Base-by-base conservation (phyloP, 805 yeast species). In the Candida pseudofarinosa region DNA sequence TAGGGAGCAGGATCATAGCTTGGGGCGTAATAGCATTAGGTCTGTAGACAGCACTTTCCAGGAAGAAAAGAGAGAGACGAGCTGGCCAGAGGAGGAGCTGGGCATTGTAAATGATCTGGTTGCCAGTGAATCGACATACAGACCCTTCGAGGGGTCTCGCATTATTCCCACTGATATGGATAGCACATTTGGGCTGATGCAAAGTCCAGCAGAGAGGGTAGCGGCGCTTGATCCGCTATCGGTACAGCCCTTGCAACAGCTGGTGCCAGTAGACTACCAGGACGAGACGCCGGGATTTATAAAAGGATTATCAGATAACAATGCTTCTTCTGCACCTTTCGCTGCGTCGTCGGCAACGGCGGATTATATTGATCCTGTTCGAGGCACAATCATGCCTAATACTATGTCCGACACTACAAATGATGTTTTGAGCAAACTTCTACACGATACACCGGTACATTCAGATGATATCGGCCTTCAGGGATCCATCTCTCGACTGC, bases 351-450 rank as follows among this genome's bases (percentile, higher is more conserved):
- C 38, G 28, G 4, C 16, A 18, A 2, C 28, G 15, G 19, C n/a
- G 6, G n/a, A 35, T 18, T 18, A 2, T 13, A 18, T 19, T 35
- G 28, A 19, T 17, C n/a, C 20, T 17, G 23, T n/a, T 4, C 23
- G 12, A 15, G 20, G 18, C 18, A 15, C 33, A 8, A 14, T 20
- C n/a, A 4, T 7, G 19, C 40, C 40, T 19, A 55, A 50, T 34
- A 38, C 50, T 15, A 54, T 63, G 55, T 49, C 58, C 13, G 52
- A 60, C 33, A 62, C 65, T 1, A 61, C 66, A 13, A 55, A 54
- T 41, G 62, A 59, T 41, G 66, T 60, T 1, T 49, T 61, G 34
- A 52, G 50, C 34, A 54, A 51, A 39, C 35, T 60, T n/a, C 44
- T 63, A 14, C 53, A 37, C 35, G 33, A 33, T 14, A 42, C 41